Evolutionary conservation across 2,329 filamentous ascomycete genomes (phyloP), one percentile per base, ranked within the genome.

Genomic region (Scorias spongiosa): DNA sequence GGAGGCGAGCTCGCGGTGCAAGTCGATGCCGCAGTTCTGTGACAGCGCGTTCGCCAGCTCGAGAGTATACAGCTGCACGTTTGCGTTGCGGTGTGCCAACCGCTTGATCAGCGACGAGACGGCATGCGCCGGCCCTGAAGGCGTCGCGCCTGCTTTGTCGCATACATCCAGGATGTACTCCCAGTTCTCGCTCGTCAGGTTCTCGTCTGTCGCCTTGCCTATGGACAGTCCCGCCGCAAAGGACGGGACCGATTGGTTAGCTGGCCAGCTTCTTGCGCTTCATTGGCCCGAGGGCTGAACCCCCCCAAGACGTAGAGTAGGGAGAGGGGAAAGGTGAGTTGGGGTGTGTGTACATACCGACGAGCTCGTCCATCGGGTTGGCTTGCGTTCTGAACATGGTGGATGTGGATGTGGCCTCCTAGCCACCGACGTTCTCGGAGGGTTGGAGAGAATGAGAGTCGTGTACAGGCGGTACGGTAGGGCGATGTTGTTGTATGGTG

Each of bases 141-240:
- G 47, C 9, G 58, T 55, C 45, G 56, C 57, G 12, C 55, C 54
- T 29, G 63, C 61, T 29, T 56, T 56, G 46, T 64, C 61, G 56
- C 61, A 63, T 39, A 64, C 60, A 47, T 64, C 61, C 55, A 81
- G 66, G 53, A 81, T 80, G 52, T 71, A 80, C 60, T 82, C 80
- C 80, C 80, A 84, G 61, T 83, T 82, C 65, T 75, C 72, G 48
- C 66, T 93, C 76, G 88, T 96, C 56, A 96, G 76, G 66, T 95
- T 98, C 74, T 98, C 91, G 66, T 98, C 91, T 45, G 91, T 98
- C 59, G 91, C 88, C 67, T 83, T 83, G 58, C 77, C 80, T 81
- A 57, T 53, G 55, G 7, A 26, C 20, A 26, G 20, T 26, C 20
- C 20, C 20, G 20, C 20, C 20, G 20, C 4, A 26, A 26, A 14